Evolutionary conservation across 1,284 basidiomycete genomes (phyloP), one percentile per base, ranked within the genome.

Genomic region (Vanrija humicola): DNA sequence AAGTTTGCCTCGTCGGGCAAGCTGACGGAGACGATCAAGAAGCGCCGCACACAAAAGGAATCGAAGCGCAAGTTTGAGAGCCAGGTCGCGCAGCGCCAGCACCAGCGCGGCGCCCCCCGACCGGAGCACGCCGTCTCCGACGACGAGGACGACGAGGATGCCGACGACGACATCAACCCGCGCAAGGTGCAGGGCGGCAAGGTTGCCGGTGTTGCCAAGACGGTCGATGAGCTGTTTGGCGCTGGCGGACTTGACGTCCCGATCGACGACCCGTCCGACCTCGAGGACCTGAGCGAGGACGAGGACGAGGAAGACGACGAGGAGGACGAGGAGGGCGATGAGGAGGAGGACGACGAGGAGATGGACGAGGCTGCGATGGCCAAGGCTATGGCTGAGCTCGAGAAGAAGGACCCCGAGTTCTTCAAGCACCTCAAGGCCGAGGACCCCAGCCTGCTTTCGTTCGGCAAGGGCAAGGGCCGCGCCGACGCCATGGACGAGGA

Each of bases 381-480:
- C 78, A 81, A 68, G 74, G 70, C 97, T 54, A 83, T 98, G n/a
- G 87, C 89, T 47, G 87, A 90, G 68, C 82, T 98, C 40, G 89
- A 89, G 14, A 88, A 95, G 76, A 95, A 90, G 75, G 96, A 98
- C 73, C 95, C 95, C 18, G 95, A 97, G 68, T 98, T 98, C 79
- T 98, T 86, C 86, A 93, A 96, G 76, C 98, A 96, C 72, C 81
- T 98, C 7, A 87, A 96, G 78, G 91, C 98, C 77, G 95, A 98
- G 71, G 95, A 98, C 77, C 80, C 82, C 54, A 91, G 93, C 52
- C 79, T 98, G 29, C 81, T 98, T 6, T 81, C 90, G 2, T 98
- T 98, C 71, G 75, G 72, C 52, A 52, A 69, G 60, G 42, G 63
- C 18, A 79, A 84, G 45, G 65, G 62, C 15, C 74, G 53, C 14